These are phyloP conservation scores for Gymnopilus junonius DNA, from an alignment of 768 basidiomycete genomes.

Conservation along the genomic window DNA sequence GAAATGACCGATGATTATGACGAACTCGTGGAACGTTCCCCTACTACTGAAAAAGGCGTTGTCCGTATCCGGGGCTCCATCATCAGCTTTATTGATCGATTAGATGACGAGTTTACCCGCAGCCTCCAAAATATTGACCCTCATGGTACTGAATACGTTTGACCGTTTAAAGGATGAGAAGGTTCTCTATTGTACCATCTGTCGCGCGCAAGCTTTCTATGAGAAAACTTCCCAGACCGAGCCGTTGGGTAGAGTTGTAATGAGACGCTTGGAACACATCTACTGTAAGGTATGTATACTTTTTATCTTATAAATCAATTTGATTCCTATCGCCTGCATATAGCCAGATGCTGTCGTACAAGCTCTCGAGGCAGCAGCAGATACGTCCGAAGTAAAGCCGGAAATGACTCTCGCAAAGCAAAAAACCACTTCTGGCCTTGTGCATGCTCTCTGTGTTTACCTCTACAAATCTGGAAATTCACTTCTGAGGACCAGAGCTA, in stretches of 20 bases:
- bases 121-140: constrained; percentile 98
- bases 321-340: constrained; percentile 12
- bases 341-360: constrained; percentile 93
- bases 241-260: constrained; percentile 84
- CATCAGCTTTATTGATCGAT: constrained; percentile 93
- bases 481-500: constrained; percentile 92
- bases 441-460: constrained; percentile 88
- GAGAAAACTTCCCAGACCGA: constrained; percentile 80
- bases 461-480: constrained; percentile 93
- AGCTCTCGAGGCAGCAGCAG: constrained; percentile 79
- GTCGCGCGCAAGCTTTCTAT: constrained; percentile 90
- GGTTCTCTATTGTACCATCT: constrained; percentile 90
- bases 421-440: constrained; percentile 70
- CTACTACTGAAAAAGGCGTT: constrained; percentile 69
- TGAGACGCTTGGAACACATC: constrained; percentile 96
- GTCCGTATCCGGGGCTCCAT: constrained; percentile 94
- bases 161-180: constrained; percentile 97
- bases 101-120: constrained; percentile 98
- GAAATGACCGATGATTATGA: constrained; percentile 91
- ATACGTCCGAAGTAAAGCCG: constrained; percentile 62
- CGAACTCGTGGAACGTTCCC: constrained; percentile 82
- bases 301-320: not conserved
- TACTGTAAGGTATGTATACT: constrained; percentile 83
- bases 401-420: constrained; percentile 60
- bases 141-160: constrained; percentile 98